Percentiles rank a stretch among this genome's conserved stretches.
phyloP scores from a whole-genome alignment of 2,329 filamentous ascomycete species.

The Fusarium chuoi region DNA sequence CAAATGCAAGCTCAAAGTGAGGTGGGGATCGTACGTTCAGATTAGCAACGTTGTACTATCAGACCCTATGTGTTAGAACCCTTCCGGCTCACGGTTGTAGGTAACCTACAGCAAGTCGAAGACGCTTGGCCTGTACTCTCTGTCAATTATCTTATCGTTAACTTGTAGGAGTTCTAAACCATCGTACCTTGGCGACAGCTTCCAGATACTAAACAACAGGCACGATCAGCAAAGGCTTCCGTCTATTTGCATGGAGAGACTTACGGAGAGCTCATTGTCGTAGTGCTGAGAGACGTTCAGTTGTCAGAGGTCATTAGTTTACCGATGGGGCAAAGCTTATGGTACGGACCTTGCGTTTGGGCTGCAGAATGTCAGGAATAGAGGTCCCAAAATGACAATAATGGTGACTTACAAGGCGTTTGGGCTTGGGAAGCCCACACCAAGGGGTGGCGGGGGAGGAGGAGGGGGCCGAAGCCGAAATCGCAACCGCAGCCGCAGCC shows the following conservation, averaged over 20 bases:
- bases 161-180: too few species aligned
- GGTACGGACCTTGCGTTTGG: neutral
- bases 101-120: too few species aligned
- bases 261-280: neutral
- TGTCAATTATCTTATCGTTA: too few species aligned
- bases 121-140: too few species aligned
- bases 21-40: too few species aligned
- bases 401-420: neutral
- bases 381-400: neutral
- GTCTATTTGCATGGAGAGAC: neutral
- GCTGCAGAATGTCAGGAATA: neutral
- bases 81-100: too few species aligned
- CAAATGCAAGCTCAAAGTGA: too few species aligned
- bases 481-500: too few species aligned
- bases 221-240: neutral
- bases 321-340: neutral
- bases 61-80: too few species aligned
- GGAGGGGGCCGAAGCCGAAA: neutral
- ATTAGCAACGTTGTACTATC: too few species aligned
- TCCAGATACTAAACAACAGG: neutral
- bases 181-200: neutral
- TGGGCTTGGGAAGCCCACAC: neutral
- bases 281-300: neutral
- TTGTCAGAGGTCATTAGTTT: neutral
- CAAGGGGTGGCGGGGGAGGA: neutral